These are phyloP conservation scores for Penicillium bovifimosum DNA, from an alignment of 495 filamentous ascomycete genomes.

Conservation along the genomic window DNA sequence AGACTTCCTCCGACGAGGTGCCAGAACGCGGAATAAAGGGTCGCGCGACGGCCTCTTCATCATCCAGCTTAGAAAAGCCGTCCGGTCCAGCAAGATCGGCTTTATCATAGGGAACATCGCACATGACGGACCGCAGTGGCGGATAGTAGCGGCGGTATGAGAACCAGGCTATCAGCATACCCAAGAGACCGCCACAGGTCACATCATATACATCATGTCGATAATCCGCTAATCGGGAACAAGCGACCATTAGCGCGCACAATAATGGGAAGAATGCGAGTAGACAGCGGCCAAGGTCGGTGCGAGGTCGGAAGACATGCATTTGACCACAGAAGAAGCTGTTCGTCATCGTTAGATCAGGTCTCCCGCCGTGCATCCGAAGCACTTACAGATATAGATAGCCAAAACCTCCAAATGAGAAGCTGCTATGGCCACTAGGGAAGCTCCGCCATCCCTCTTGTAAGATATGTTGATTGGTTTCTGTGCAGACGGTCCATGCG, in stretches of 20 bases:
- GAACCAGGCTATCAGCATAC: slow-evolving; percentile 69
- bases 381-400: slow-evolving; percentile 60
- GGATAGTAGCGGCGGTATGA: slow-evolving; percentile 74
- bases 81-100: slow-evolving; percentile 28
- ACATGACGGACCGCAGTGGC: slow-evolving; percentile 39
- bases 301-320: slow-evolving; percentile 68
- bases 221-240: slow-evolving; percentile 90
- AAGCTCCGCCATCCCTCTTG: slow-evolving; percentile 95
- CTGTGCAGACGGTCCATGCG: slow-evolving; percentile 71
- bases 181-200: slow-evolving; percentile 65
- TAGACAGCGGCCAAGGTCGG: slow-evolving; percentile 63
- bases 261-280: slow-evolving; percentile 58
- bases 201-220: slow-evolving; percentile 95
- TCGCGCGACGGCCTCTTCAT: slow-evolving; percentile 39
- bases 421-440: slow-evolving; percentile 82
- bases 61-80: slow-evolving; percentile 42
- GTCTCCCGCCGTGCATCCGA: too few relatives aligned
- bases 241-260: slow-evolving; percentile 79
- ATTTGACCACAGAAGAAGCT: slow-evolving; percentile 74
- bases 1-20: slow-evolving; percentile 17
- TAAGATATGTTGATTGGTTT: slow-evolving; percentile 66
- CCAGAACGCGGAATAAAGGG: slow-evolving; percentile 12
- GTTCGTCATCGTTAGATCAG: neutral
- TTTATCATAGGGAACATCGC: slow-evolving; percentile 52
- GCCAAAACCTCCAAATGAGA: slow-evolving; percentile 80